Percentiles rank a stretch among this genome's conserved stretches.
These are phyloP conservation scores for Streptanthus diversifolius DNA, from an alignment of 345 rosid genomes.

Conservation along the genomic window DNA sequence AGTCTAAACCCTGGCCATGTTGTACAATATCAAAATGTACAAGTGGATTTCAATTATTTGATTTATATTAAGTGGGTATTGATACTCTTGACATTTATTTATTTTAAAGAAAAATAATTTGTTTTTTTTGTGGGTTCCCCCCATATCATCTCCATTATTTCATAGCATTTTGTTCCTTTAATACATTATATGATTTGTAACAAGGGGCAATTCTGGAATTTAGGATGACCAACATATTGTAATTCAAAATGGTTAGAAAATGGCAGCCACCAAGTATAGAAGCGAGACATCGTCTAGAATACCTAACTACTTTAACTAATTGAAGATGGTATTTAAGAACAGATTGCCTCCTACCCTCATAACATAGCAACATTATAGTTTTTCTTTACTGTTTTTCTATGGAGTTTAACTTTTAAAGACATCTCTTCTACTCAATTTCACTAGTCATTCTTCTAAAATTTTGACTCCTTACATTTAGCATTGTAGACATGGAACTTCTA, in stretches of 20 bases:
- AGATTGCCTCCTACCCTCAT: slow-evolving; percentile 2
- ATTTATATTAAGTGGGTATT: slow-evolving; percentile 27
- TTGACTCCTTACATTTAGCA: not conserved
- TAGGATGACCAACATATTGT: not conserved
- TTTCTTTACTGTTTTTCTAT: not conserved
- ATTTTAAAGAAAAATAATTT: not conserved
- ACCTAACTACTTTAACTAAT: slow-evolving; percentile 27
- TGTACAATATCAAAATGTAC: slow-evolving; percentile 27
- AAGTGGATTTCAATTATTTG: slow-evolving; percentile 27
- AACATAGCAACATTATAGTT: not conserved
- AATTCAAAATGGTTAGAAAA: slow-evolving; percentile 25
- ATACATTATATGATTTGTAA: slow-evolving; percentile 7
- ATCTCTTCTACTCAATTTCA: not conserved
- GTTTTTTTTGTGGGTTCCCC: slow-evolving; percentile 10
- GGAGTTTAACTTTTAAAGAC: not conserved
- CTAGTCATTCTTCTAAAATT: not conserved
- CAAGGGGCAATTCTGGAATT: slow-evolving; percentile 18
- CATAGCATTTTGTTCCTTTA: not conserved
- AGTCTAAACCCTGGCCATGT: slow-evolving; percentile 25
- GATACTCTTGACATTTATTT: slow-evolving; percentile 14
- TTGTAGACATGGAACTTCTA: not conserved
- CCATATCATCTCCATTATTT: slow-evolving; percentile 18
- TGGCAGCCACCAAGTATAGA: slow-evolving; percentile 32
- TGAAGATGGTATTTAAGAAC: slow-evolving; percentile 2
- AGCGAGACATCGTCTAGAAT: no score